Conservation (phyloP, 2,329 filamentous ascomycete genomes). For the Zalaria obscura region DNA sequence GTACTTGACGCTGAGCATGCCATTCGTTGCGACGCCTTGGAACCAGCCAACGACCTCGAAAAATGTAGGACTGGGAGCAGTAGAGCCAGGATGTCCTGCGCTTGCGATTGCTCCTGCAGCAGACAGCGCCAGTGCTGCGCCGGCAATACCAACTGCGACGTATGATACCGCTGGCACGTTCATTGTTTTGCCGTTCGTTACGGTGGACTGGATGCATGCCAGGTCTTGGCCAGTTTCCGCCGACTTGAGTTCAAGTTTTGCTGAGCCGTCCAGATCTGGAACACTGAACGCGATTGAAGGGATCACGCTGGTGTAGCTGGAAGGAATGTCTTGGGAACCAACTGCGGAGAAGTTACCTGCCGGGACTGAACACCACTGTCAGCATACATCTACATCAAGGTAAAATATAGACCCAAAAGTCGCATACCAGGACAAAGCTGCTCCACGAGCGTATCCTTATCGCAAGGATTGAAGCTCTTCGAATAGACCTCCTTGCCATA, state of each 20-base stretch:
- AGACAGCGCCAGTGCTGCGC: conserved; percentile 62
- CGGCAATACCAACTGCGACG: conserved; percentile 69
- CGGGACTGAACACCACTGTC: conserved; percentile 43
- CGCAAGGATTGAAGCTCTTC: conserved; percentile 74
- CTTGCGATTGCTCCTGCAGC: conserved; percentile 57
- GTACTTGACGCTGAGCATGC: conserved; percentile 86
- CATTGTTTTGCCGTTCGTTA: conserved; percentile 79
- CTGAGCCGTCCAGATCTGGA: conserved; percentile 78
- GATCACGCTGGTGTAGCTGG: conserved; percentile 57
- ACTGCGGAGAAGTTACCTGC: conserved; percentile 57
- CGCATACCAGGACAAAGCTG: conserved; percentile 67
- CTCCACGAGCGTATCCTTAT: conserved; percentile 47
- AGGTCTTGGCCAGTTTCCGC: conserved; percentile 47
- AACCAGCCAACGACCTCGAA: conserved; percentile 78
- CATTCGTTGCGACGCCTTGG: conserved; percentile 86
- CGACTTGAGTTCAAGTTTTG: conserved; percentile 60
- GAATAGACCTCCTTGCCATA: conserved; percentile 74
- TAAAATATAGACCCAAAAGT: background rate
- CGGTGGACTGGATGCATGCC: conserved; percentile 68
- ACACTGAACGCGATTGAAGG: conserved; percentile 80
- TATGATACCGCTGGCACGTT: conserved; percentile 66
- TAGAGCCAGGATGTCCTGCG: conserved; percentile 39
- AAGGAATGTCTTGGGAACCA: conserved; percentile 59
- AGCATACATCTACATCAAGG: conserved; percentile 1
- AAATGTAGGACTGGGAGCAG: conserved; percentile 66